These are phyloP conservation scores for Nemania diffusa DNA, from an alignment of 2,329 filamentous ascomycete genomes.

Conservation along the genomic window DNA sequence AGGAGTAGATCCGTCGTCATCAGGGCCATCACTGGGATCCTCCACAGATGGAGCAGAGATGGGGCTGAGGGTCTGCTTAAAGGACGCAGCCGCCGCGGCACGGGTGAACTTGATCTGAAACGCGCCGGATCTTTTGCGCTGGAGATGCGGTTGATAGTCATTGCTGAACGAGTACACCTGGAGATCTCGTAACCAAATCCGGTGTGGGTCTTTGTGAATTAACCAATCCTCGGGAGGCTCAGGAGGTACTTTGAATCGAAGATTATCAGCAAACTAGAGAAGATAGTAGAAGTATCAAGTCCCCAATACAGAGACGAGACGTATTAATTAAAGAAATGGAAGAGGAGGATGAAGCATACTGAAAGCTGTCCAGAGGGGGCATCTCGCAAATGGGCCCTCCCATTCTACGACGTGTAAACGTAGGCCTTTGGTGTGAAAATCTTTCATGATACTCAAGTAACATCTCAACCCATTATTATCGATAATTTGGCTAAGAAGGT, in stretches of 20 bases:
- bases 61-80: slow-evolving; percentile 56
- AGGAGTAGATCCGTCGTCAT: slow-evolving; percentile 8
- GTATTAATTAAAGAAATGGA: neutral
- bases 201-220: slow-evolving; percentile 57
- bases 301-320: neutral
- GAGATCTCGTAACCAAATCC: slow-evolving; percentile 64
- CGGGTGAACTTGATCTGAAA: slow-evolving; percentile 63
- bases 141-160: slow-evolving; percentile 63
- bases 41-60: slow-evolving; percentile 36
- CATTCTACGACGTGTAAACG: slow-evolving; percentile 67
- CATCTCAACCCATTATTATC: slow-evolving; percentile 68
- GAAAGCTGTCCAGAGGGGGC: slow-evolving; percentile 73
- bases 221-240: slow-evolving; percentile 61
- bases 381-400: slow-evolving; percentile 64
- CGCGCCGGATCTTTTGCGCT: slow-evolving; percentile 59
- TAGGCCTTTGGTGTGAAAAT: slow-evolving; percentile 58
- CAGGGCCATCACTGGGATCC: slow-evolving; percentile 31
- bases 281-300: neutral
- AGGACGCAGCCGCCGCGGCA: slow-evolving; percentile 50
- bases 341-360: slow-evolving; percentile 53
- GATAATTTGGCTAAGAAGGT: slow-evolving; percentile 60
- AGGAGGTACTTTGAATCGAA: slow-evolving; percentile 59
- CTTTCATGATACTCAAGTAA: slow-evolving; percentile 64
- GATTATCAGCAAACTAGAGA: neutral
- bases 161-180: slow-evolving; percentile 69